A percentile compares a stretch with the other conserved stretches of the same genome.
Evolutionary conservation across 2,329 filamentous ascomycete species (phyloP).

Genomic region (Penicillium palitans): DNA sequence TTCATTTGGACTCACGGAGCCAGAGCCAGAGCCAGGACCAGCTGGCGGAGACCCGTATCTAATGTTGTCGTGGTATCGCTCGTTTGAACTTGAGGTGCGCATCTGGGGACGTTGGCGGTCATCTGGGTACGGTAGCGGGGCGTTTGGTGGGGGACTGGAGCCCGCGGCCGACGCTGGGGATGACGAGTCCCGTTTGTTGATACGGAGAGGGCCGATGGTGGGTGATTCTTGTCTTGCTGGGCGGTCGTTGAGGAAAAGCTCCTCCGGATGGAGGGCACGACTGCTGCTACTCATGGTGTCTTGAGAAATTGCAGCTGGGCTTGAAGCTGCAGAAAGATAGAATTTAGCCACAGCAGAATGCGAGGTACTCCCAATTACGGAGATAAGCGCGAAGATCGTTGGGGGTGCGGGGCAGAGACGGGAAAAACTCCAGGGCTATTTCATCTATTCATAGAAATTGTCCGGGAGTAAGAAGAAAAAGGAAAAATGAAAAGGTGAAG

Average conservation of each 20-base stretch:
- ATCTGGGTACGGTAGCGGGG: slow-evolving; percentile 70
- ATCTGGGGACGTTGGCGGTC: slow-evolving; percentile 51
- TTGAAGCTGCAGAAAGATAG: slow-evolving; percentile 4
- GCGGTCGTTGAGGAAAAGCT: slow-evolving; percentile 65
- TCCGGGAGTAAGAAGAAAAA: not conserved
- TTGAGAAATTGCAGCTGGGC: not conserved
- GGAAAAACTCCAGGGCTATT: not conserved
- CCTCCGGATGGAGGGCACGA: slow-evolving; percentile 71
- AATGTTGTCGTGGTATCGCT: slow-evolving; percentile 27
- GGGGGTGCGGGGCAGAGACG: not conserved
- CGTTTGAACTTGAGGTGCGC: slow-evolving; percentile 33
- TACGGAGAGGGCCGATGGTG: slow-evolving; percentile 78
- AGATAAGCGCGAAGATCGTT: slow-evolving; percentile 19
- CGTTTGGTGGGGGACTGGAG: slow-evolving; percentile 46
- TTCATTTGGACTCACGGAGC: slow-evolving; percentile 34
- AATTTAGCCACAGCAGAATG: slow-evolving; percentile 12
- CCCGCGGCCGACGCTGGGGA: slow-evolving; percentile 46
- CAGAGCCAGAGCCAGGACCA: slow-evolving; percentile 29
- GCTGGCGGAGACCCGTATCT: slow-evolving; percentile 34
- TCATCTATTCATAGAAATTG: slow-evolving; percentile 9
- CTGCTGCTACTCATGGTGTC: slow-evolving; percentile 45
- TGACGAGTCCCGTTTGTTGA: slow-evolving; percentile 74
- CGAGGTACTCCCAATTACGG: slow-evolving; percentile 15
- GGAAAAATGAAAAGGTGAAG: not conserved
- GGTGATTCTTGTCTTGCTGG: slow-evolving; percentile 53